phyloP scores from a whole-genome alignment of 805 yeast species.

The Yarrowia osloensis region DNA sequence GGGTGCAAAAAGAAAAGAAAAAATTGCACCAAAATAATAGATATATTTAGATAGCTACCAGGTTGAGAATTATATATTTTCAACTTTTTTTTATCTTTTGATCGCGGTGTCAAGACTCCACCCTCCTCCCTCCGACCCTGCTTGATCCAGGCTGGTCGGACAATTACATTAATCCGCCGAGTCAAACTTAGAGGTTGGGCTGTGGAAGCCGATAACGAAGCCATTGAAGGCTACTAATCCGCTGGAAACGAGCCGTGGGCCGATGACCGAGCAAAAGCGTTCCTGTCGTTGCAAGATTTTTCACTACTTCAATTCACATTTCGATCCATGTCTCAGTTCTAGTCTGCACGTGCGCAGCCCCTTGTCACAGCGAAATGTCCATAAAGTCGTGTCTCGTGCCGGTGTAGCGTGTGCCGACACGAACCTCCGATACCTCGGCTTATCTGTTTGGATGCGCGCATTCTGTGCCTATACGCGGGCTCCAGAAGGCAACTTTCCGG shows the following conservation, averaged over 20 bases:
- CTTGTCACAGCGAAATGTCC: too few species aligned
- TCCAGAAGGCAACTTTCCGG: neutral
- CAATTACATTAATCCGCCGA: constrained; percentile 5
- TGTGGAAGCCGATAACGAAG: neutral
- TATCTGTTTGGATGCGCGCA: constrained; percentile 8
- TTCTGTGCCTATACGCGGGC: constrained; percentile 17
- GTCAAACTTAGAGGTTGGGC: neutral
- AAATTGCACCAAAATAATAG: too few species aligned
- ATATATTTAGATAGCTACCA: too few species aligned
- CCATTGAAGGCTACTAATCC: neutral
- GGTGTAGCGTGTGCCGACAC: constrained; percentile 45
- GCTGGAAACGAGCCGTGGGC: neutral
- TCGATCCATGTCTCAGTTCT: too few species aligned
- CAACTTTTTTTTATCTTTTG: too few species aligned
- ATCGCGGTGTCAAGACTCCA: too few species aligned
- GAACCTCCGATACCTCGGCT: constrained; percentile 16
- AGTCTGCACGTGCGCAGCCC: neutral
- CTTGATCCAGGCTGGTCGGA: neutral
- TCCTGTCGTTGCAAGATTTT: too few species aligned
- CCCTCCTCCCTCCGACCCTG: neutral
- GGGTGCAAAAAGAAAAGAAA: too few species aligned
- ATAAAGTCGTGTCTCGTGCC: neutral
- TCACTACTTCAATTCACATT: too few species aligned
- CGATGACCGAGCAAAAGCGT: too few species aligned
- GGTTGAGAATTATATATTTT: too few species aligned